A percentile compares a stretch with the other conserved stretches of the same genome.
Conservation (phyloP, 345 rosid genomes). For the Punica granatum region DNA sequence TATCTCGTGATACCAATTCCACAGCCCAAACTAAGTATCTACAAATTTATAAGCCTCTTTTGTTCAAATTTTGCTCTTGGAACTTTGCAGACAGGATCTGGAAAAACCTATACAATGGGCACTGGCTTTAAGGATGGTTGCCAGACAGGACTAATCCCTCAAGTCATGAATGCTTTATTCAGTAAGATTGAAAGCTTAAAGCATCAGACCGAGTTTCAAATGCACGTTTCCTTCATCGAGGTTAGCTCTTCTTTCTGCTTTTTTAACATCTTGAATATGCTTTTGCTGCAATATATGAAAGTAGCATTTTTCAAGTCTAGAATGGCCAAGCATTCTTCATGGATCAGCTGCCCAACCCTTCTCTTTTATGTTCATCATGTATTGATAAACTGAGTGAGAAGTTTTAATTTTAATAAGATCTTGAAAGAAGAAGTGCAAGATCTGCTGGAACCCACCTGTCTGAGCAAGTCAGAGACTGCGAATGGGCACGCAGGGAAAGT, state of each 20-base stretch:
- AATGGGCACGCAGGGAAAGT: conserved; percentile 53
- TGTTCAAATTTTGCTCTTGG: conserved; percentile 13
- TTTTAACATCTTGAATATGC: not conserved
- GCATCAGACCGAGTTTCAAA: conserved; percentile 75
- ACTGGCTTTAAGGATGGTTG: conserved; percentile 77
- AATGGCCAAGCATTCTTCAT: not conserved
- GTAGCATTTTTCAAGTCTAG: not conserved
- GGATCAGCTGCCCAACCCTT: not conserved
- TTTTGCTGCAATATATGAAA: not conserved
- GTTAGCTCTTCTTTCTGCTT: conserved; percentile 26
- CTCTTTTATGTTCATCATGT: not conserved
- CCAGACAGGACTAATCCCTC: conserved; percentile 79
- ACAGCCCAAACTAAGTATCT: not conserved
- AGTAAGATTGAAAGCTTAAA: conserved; percentile 69
- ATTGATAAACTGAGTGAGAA: conserved; percentile 16
- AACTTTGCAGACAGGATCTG: conserved; percentile 83
- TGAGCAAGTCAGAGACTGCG: conserved; percentile 53
- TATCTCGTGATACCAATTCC: conserved; percentile 5
- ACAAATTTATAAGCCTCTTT: not conserved
- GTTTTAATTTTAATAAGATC: conserved; percentile 46
- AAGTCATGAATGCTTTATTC: conserved; percentile 82
- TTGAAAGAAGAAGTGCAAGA: conserved; percentile 97
- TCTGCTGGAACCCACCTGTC: conserved; percentile 62
- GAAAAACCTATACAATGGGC: conserved; percentile 99
- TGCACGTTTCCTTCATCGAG: conserved; percentile 96